phyloP scores from a whole-genome alignment of 2,329 filamentous ascomycete genomes.

The Ophiosphaerella herpotricha region DNA sequence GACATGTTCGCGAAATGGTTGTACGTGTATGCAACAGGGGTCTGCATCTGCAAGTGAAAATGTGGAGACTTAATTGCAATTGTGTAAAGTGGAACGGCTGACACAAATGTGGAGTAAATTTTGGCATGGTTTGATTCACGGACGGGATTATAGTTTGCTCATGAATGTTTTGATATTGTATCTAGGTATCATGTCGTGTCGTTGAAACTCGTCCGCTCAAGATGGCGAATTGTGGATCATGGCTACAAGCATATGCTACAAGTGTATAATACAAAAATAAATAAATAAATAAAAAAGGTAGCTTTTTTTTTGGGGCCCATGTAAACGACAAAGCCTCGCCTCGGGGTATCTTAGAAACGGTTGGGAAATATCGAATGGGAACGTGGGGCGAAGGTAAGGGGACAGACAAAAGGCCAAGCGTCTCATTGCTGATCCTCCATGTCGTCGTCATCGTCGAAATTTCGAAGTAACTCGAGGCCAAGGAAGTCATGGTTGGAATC shows the following conservation, averaged over 20 bases:
- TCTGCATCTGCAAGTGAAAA: no score
- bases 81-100: no score
- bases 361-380: background rate
- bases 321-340: constrained; percentile 6
- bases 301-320: constrained; percentile 10
- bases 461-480: constrained; percentile 40
- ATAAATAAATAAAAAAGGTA: background rate
- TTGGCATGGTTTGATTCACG: no score
- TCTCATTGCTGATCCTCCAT: constrained; percentile 16
- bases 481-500: constrained; percentile 25
- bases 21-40: no score
- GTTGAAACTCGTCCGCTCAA: no score
- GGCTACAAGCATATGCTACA: background rate
- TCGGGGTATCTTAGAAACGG: constrained; percentile 19
- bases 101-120: no score
- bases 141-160: no score
- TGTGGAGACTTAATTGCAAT: no score
- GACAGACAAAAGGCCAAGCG: background rate
- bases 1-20: no score
- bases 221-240: background rate
- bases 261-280: background rate
- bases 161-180: no score
- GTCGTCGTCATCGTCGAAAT: constrained; percentile 38
- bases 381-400: background rate
- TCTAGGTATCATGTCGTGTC: no score